Evolutionary conservation across 306 rosid genomes (phyloP), one percentile per base, ranked within the genome.

Genomic region (Acacia confusa): DNA sequence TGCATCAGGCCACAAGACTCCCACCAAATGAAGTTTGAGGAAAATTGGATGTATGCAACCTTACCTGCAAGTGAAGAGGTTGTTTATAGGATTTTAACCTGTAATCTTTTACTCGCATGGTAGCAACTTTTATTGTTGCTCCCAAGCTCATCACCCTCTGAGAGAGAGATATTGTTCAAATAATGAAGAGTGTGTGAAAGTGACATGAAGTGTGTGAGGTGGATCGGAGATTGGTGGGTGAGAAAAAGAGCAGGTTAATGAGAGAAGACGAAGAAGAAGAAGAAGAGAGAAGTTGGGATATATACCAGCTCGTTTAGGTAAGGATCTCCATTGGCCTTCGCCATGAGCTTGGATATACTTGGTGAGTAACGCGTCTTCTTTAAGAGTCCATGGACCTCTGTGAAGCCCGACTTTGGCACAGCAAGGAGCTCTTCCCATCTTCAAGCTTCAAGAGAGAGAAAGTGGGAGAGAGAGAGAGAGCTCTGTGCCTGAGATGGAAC

Each of bases 351-450:
- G 92, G 77, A 94, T 90, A 79, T 88, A 90, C 34, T 85, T 85
- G 17, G 90, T 84, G 80, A 94, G 98, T 70, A 94, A 88, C 85
- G 92, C 90, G 83, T 94, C 97, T 79, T 92, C 98, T 61, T 90
- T 79, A 3, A 90, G 87, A 60, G 92, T 90, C 98, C 98, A 94
- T 60, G 97, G 94, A 20, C 98, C 98, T 94, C 92, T 92, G 66
- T 89, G 97, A 82, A 94, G 50, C 43, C 98, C 98, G 27, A 94
- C 97, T 81, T 93, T 93, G 0, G 97, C 80, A 79, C 97, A 93
- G 72, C 97, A 93, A 58, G 97, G 97, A 82, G 97, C 93, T 77
- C 97, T 90, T 84, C 92, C 97, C 97, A 92, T 90, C 61, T 41
- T 53, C 69, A 58, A 68, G 43, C 20, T 55, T 20, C 8, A 6